These are phyloP conservation scores for Boletus fagicola DNA, from an alignment of 768 basidiomycete species.

Conservation along the genomic window DNA sequence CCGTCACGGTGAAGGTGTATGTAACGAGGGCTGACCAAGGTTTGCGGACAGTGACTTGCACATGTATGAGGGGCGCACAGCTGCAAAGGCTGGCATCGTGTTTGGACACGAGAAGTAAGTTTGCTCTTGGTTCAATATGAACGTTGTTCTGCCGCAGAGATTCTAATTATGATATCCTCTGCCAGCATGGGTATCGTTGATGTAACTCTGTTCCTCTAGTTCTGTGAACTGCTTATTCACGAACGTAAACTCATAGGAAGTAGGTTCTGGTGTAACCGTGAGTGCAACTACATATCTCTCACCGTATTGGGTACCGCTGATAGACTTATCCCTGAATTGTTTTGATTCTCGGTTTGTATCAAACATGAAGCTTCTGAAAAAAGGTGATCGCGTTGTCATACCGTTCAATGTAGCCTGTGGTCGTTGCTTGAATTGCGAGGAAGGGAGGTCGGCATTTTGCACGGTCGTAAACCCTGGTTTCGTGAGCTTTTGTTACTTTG, in stretches of 20 bases:
- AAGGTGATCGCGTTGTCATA: constrained; percentile 60
- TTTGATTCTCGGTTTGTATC: no score
- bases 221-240: background rate
- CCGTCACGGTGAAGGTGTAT: background rate
- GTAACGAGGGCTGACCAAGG: background rate
- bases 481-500: background rate
- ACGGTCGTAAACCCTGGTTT: constrained; percentile 49
- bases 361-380: constrained; percentile 43
- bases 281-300: background rate
- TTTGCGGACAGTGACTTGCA: background rate
- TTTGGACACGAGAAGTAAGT: constrained; percentile 10
- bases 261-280: constrained; percentile 3
- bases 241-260: background rate
- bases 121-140: background rate
- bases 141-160: background rate
- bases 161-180: background rate
- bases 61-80: constrained; percentile 5
- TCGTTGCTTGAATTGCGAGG: constrained; percentile 55
- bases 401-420: constrained; percentile 62
- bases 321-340: no score
- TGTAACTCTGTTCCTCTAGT: background rate
- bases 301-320: background rate
- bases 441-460: constrained; percentile 52
- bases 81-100: constrained; percentile 1
- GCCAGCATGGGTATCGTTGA: constrained; percentile 4